Evolutionary conservation across 2,329 filamentous ascomycete species (phyloP), one percentile per base, ranked within the genome.

Genomic region (Colletotrichum viniferum): DNA sequence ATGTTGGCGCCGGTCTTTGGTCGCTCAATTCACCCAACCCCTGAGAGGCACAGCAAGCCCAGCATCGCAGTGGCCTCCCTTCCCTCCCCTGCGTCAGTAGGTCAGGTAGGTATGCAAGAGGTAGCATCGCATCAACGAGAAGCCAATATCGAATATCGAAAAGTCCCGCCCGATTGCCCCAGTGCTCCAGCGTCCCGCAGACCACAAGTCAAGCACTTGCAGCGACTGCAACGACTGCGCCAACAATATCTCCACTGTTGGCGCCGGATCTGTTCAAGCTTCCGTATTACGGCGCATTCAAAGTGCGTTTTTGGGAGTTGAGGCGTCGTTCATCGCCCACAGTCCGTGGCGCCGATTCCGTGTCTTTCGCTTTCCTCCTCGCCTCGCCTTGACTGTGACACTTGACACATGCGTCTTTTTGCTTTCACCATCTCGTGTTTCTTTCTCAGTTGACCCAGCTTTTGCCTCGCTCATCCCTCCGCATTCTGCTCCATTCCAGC

Each of bases 31-130:
- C 69, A 52, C 21, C 28, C 52, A 52, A 34, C 73, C 73, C 73
- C 73, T 76, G 73, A 76, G 38, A 52, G 58, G 52, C 34, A 71
- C 73, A 73, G 73, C 64, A 63, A 52, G 10, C 26, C 73, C 52
- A 63, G 63, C 69, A 36, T 38, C 67, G 24, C 69, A 73, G n/a
- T 24, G 43, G 43, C 43, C 43, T 52, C n/a, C 38, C 38, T 48
- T 48, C 38, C 38, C 43, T 52, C 43, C 43, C 43, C 43, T 52
- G 43, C 43, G n/a, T 52, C n/a, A 13, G n/a, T n/a, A 21, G 38
- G 38, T 43, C 38, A 48, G 43, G 38, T n/a, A n/a, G 38, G 38
- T 38, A 38, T 18, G 38, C 8, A 43, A n/a, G 18, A n/a, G 38
- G 38, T 71, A 63, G 73, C 69, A 69, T 68, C 43, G 62, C 38